Evolutionary conservation across 2,329 filamentous ascomycete species (phyloP).

Genomic region (Penicillium sp.): DNA sequence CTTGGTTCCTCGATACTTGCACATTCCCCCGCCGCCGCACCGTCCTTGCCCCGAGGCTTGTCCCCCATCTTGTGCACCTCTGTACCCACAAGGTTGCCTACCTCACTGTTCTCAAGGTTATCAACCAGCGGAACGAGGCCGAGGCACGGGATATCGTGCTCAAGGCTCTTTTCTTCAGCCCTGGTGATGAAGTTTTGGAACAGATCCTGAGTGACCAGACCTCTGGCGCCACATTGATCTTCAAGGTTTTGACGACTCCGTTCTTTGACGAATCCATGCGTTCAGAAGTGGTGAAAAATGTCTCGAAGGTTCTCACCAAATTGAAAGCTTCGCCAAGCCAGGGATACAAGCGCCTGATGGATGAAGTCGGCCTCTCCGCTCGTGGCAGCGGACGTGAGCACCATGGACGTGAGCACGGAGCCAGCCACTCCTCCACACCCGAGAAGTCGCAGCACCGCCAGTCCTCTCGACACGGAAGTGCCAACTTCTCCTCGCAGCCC

Average conservation of each 20-base stretch:
- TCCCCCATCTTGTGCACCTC: constrained; percentile 89
- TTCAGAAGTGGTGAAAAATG: constrained; percentile 84
- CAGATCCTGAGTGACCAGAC: constrained; percentile 89
- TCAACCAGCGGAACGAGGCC: constrained; percentile 94
- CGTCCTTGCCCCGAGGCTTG: constrained; percentile 86
- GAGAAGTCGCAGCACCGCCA: constrained; percentile 51
- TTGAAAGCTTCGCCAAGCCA: constrained; percentile 93
- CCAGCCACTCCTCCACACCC: constrained; percentile 36
- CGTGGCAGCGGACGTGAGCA: constrained; percentile 45
- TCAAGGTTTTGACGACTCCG: constrained; percentile 96
- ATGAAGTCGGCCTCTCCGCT: constrained; percentile 86
- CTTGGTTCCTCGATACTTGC: constrained; percentile 98
- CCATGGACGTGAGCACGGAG: constrained; percentile 41
- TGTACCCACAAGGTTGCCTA: constrained; percentile 99
- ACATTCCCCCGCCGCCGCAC: constrained; percentile 90
- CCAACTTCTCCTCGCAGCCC: constrained; percentile 41
- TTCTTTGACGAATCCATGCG: constrained; percentile 95
- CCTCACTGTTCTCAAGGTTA: constrained; percentile 94
- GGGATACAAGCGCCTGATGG: constrained; percentile 98
- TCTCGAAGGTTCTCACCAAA: constrained; percentile 83
- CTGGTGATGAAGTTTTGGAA: constrained; percentile 82
- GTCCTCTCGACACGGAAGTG: constrained; percentile 45
- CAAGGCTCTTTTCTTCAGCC: constrained; percentile 88
- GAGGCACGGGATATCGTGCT: constrained; percentile 90
- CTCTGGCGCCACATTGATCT: constrained; percentile 93